phyloP scores from a whole-genome alignment of 176 grass and related monocot species.

The Tuctoria greenei region DNA sequence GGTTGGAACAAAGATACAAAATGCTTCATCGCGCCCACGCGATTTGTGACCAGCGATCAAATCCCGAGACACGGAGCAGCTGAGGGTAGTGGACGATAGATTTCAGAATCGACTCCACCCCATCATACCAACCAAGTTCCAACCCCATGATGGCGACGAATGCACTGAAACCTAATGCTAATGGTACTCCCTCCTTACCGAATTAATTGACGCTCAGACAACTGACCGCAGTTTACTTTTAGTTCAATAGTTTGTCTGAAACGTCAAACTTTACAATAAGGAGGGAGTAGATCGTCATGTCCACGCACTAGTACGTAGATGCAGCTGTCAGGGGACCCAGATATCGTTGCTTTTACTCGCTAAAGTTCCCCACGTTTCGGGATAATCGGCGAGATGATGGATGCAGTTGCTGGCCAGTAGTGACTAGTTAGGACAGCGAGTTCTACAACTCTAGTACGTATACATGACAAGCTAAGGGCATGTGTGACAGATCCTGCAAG shows the following conservation, averaged over 20 bases:
- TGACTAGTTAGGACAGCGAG: not conserved
- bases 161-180: not conserved
- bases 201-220: too few species aligned
- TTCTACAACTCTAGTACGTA: not conserved
- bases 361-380: not conserved
- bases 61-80: not conserved
- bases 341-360: not conserved
- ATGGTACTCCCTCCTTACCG: too few species aligned
- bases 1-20: not conserved
- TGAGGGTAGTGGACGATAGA: not conserved
- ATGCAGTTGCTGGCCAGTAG: not conserved
- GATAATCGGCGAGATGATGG: not conserved
- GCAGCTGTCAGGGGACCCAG: not conserved
- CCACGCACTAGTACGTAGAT: too few species aligned
- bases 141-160: not conserved
- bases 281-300: too few species aligned
- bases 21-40: not conserved
- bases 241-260: too few species aligned
- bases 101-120: constrained; percentile 1
- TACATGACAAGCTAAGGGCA: too few species aligned
- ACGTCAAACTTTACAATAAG: too few species aligned
- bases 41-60: not conserved
- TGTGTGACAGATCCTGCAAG: too few species aligned
- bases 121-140: not conserved
- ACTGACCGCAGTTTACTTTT: too few species aligned